Base-by-base conservation (phyloP, 1,139 yeast species). In the Suhomyces terraborum region DNA sequence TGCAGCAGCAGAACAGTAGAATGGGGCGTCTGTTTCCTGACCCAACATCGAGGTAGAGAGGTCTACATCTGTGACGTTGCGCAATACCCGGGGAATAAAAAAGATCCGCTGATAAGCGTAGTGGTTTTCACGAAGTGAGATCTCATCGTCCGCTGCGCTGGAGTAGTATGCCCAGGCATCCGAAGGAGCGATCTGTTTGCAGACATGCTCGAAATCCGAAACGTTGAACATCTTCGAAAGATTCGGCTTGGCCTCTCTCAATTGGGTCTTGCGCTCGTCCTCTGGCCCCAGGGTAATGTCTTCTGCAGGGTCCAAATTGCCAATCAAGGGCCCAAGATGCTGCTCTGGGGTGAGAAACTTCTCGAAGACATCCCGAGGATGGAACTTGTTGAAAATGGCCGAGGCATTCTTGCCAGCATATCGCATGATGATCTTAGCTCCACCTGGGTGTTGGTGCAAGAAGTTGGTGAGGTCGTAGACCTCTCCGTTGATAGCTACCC, bases 111-210 rank as follows among this genome's bases (percentile, higher is more conserved):
- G 96, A 65, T 80, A 91, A 3, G 96, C 91, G 44, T 82, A 73
- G 59, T 89, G 97, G 66, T 91, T 91, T 57, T 89, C 96, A 50
- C 98, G 76, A 58, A 88, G 64, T 1, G 96, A 77, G 51, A 91
- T 80, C 66, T 91, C 98, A 61, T 91, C 98, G 61, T 91, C 97
- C 30, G 95, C 78, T 6, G 94, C 98, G 30, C 93, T 82, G 1
- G 95, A 84, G 60, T 88, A 91, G 64, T 91, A 91, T 8, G 91
- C 93, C 93, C 96, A 87, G 0, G 95, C 96, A 18, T 82, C 77
- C 47, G 80, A 80, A 26, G 88, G 79, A 73, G 91, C 64, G 30
- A 84, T 80, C 49, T 81, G 79, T 55, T 87, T 87, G 62, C 80
- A 82, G 47, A 86, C 75, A 52, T 79, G 81, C 12, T 77, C 67